These are phyloP conservation scores for Fragilariopsis cylindrus DNA, from an alignment of 108 stramenopile genomes.

Conservation along the genomic window DNA sequence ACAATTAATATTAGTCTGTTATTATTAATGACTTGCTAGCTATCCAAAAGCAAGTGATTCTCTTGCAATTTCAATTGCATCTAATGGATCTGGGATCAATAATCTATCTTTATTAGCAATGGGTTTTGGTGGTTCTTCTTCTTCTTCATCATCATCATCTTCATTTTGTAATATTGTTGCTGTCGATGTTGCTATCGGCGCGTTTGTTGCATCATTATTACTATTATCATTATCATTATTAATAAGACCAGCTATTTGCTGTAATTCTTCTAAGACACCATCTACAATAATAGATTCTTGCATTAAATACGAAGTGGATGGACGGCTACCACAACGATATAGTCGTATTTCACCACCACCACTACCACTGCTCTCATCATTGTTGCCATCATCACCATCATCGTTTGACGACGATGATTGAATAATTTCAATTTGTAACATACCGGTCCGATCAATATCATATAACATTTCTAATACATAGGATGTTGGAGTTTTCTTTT, in stretches of 20 bases:
- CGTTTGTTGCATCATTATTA: slow-evolving; percentile 21
- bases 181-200: slow-evolving; percentile 1
- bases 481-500: neutral
- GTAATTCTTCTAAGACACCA: slow-evolving; percentile 64
- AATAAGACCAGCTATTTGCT: slow-evolving; percentile 31
- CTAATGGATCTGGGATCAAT: slow-evolving; percentile 44
- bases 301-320: slow-evolving; percentile 73
- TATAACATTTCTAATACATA: slow-evolving; percentile 67
- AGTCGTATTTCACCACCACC: slow-evolving; percentile 53
- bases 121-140: neutral
- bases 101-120: slow-evolving; percentile 49
- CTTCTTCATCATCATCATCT: no score
- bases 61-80: slow-evolving; percentile 70
- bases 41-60: slow-evolving; percentile 69
- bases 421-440: slow-evolving; percentile 56
- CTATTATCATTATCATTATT: neutral
- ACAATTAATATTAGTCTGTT: no score
- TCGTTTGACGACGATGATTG: neutral
- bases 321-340: slow-evolving; percentile 61
- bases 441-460: slow-evolving; percentile 56
- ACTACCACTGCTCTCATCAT: no score
- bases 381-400: neutral
- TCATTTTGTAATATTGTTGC: neutral
- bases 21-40: no score
- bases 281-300: slow-evolving; percentile 75